Evolutionary conservation across 129 eudicot species (phyloP), one percentile per base, ranked within the genome.

Genomic region (Flaveria bidentis): DNA sequence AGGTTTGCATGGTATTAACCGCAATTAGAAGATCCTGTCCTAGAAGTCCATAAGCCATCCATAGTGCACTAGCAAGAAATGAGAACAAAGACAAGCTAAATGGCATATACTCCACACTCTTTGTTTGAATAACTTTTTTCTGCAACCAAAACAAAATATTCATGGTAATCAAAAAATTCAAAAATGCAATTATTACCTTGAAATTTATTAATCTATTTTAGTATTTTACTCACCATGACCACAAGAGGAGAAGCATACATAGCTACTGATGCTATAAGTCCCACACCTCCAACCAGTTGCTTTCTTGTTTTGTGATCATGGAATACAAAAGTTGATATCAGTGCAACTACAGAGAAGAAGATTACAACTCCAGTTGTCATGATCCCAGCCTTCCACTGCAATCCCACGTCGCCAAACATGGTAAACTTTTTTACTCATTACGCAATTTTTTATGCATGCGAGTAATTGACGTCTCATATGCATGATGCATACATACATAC

Each of bases 101-200:
- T 61, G 98, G 98, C 98, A 93, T 93, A 78, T 42, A 90, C 74
- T 93, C 90, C 71, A 90, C 96, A 77, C 96, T 93, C 80, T 90
- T 93, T 2, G 98, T 90, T 72, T 88, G 55, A 23, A 93, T 81
- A 53, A 93, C 98, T 79, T 88, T 86, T 75, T 85, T 93, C 98
- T 93, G 92, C 75, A 81, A 78, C 12, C 6, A 62, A 44, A 41
- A 23, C 60, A 45, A 36, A 74, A 11, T 61, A 62, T 46, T 26
- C 30, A 25, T 17, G 6, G n/a, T 56, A 69, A 36, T 73, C 61
- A 20, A 15, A 28, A 5, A 8, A 60, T 20, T 39, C 6, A 1
- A 67, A 39, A 56, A 4, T 22, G 55, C 53, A 53, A 72, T 44
- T 71, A 33, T 22, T 28, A 45, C 56, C 28, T 23, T 26, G 25